Base-by-base conservation (phyloP, 768 basidiomycete species). In the Pulveroboletus frians region DNA sequence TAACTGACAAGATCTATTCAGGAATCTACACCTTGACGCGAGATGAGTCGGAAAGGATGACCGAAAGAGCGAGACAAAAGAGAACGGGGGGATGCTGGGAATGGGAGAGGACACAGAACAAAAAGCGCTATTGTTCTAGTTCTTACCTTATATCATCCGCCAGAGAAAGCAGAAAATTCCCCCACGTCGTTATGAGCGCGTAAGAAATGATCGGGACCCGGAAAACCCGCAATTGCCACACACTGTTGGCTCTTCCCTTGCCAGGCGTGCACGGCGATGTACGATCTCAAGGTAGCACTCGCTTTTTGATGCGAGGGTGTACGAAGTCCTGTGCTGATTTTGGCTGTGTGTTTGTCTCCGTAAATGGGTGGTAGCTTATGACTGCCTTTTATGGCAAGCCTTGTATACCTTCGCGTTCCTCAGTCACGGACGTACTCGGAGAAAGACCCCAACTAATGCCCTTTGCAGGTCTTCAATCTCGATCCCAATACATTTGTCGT, bases 71-170 rank as follows among this genome's bases (percentile, higher is more conserved):
- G 54, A 64, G 45, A 63, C 56, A 55, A 63, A 56, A 54, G 51
- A 52, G 34, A 52, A 21, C 13, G 26, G 55, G 4, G 14, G 37
- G 38, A 26, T 31, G 40, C 32, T 35, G 42, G 42, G 27, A 29
- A 14, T 5, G 15, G n/a, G 9, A 20, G n/a, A 26, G 48, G 55
- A 49, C 39, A 48, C 39, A 46, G 41, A 48, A 57, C 50, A 57
- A 58, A 58, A 46, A 13, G 38, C 29, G 47, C 5, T 66, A 66
- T 67, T 66, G 64, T 66, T 58, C 48, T 47, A 30, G 13, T 3
- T n/a, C 29, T 15, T 39, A 47, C 52, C 61, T 66, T 66, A 56
- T 64, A 66, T 51, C 44, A 35, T 18, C 39, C 23, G 39, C 18
- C 39, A 43, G 26, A 15, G n/a, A 30, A 23, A 1, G n/a, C 20